phyloP scores from a whole-genome alignment of 345 rosid genomes.

The Eucalyptus sideroxylon region DNA sequence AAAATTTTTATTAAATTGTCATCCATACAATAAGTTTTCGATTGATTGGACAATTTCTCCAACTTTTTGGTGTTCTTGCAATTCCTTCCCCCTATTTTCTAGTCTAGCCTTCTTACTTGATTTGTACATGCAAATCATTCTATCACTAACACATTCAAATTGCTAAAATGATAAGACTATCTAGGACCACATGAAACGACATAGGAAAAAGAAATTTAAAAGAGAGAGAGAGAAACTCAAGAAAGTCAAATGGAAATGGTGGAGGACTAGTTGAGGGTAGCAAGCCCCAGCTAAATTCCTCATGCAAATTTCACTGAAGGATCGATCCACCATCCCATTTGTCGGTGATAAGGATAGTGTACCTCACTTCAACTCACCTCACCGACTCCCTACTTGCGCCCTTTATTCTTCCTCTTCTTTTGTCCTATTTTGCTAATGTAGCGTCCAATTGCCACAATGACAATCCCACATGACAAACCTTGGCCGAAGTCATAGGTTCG shows the following conservation, averaged over 20 bases:
- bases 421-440: neutral
- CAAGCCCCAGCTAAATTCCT: neutral
- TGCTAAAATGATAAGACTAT: neutral
- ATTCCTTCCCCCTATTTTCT: neutral
- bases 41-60: neutral
- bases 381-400: neutral
- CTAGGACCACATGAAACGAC: neutral
- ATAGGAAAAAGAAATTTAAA: neutral
- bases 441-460: neutral
- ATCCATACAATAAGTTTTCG: neutral
- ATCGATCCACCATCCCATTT: neutral
- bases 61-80: neutral
- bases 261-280: neutral
- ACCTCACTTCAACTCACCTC: neutral
- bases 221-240: neutral
- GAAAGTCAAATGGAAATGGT: neutral
- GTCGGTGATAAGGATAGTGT: neutral
- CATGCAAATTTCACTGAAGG: neutral
- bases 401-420: neutral
- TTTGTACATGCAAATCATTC: neutral
- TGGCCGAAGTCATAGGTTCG: neutral
- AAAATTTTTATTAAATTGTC: accelerated
- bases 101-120: neutral
- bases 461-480: neutral
- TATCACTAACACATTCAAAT: neutral